Evolutionary conservation across 352 stramenopile species (phyloP).

Genomic region (Peronosclerospora sorghi): DNA sequence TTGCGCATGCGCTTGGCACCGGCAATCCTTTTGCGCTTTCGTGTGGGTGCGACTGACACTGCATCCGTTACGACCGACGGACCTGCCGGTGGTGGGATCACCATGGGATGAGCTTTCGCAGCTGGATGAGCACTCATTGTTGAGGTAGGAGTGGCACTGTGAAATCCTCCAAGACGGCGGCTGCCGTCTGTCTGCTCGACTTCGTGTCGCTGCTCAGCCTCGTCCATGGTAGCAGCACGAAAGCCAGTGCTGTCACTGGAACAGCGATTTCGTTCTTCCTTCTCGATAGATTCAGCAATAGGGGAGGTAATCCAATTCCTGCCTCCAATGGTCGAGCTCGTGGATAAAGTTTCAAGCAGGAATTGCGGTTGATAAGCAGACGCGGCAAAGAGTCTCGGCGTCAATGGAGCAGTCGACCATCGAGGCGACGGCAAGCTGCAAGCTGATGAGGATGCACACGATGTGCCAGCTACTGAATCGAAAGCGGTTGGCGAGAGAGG

Average conservation of each 20-base stretch:
- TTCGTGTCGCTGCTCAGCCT: slow-evolving; percentile 3
- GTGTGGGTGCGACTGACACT: slow-evolving; percentile 1
- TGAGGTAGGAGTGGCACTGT: not conserved
- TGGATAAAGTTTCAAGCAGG: slow-evolving; percentile 8
- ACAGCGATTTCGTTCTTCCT: slow-evolving; percentile 3
- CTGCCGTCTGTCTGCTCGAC: not conserved
- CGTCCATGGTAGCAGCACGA: slow-evolving; percentile 1
- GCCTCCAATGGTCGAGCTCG: slow-evolving; percentile 3
- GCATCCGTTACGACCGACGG: slow-evolving; percentile 1
- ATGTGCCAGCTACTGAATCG: slow-evolving; percentile 1
- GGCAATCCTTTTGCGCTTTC: slow-evolving; percentile 32
- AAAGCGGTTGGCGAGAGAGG: slow-evolving; percentile 3
- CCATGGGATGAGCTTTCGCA: slow-evolving; percentile 4
- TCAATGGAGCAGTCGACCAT: slow-evolving; percentile 17
- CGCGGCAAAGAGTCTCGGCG: slow-evolving; percentile 14
- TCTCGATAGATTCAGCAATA: not conserved
- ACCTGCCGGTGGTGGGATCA: slow-evolving; percentile 4
- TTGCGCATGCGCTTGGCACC: slow-evolving; percentile 46
- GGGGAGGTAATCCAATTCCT: not conserved
- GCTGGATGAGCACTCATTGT: slow-evolving; percentile 5
- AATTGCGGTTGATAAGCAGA: slow-evolving; percentile 7
- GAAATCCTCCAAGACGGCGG: slow-evolving; percentile 4
- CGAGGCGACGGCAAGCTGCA: slow-evolving; percentile 9
- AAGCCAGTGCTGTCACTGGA: slow-evolving; percentile 8
- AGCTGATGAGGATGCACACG: slow-evolving; percentile 3